These are phyloP conservation scores for Fonsecaea monophora DNA, from an alignment of 2,329 filamentous ascomycete genomes.

Conservation along the genomic window DNA sequence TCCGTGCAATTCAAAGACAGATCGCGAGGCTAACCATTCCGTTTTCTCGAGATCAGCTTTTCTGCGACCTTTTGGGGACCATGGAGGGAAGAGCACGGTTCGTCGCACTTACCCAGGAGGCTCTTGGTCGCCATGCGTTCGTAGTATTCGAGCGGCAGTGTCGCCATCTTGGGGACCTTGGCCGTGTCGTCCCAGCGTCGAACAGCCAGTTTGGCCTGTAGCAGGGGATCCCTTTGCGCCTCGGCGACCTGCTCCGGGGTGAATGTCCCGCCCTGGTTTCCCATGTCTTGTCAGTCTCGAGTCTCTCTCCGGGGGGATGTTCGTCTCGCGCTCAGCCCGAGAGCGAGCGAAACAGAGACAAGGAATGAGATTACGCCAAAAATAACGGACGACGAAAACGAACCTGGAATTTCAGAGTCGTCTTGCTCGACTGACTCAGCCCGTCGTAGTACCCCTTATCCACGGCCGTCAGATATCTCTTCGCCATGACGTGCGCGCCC, in stretches of 20 bases:
- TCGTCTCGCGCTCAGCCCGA: no score
- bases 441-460: slow-evolving; percentile 43
- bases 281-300: not conserved
- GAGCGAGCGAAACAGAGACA: no score
- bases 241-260: slow-evolving; percentile 37
- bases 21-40: slow-evolving; percentile 32
- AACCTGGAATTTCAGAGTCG: slow-evolving; percentile 43
- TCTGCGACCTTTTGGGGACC: no score
- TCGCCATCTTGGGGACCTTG: slow-evolving; percentile 39
- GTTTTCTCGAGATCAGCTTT: not conserved
- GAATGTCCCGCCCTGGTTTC: slow-evolving; percentile 40
- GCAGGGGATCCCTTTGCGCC: slow-evolving; percentile 42
- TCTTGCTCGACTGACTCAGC: slow-evolving; percentile 43
- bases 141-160: slow-evolving; percentile 40
- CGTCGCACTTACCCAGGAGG: slow-evolving; percentile 28
- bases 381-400: not conserved
- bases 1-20: slow-evolving; percentile 42
- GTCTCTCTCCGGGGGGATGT: not conserved
- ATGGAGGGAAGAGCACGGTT: no score
- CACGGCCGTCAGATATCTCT: slow-evolving; percentile 43
- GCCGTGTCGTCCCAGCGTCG: slow-evolving; percentile 43
- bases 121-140: slow-evolving; percentile 38
- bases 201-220: slow-evolving; percentile 41
- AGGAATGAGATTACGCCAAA: no score
- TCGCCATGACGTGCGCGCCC: slow-evolving; percentile 45